Base-by-base conservation (phyloP, 2,329 filamentous ascomycete species). In the Allantophomopsis cytisporea region DNA sequence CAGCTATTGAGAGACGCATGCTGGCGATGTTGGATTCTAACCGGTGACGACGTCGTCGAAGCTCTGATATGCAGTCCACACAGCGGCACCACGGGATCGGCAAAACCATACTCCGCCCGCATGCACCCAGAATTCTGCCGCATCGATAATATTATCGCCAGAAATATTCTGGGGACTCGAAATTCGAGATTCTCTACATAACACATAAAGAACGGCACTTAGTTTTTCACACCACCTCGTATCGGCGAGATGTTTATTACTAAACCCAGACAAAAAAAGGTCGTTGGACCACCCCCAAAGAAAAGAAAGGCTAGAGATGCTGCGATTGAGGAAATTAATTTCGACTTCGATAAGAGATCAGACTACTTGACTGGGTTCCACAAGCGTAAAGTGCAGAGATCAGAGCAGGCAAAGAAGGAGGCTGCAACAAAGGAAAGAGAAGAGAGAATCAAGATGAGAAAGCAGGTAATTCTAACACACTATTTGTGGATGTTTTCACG, bases 291-390 rank as follows among this genome's bases (percentile, higher is more conserved):
- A 13, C 70, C 73, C 1, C 68, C 68, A 11, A 64, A 63, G n/a
- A 86, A 82, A 61, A 80, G 76, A 53, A 69, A 82, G 47, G 84
- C 82, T 58, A 59, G 60, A 45, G 55, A 68, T 12, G 64, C 67
- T 35, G 62, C 66, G 31, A 67, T 84, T 43, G 84, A 88, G 54
- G 85, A 94, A 57, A 81, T 98, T 59, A 76, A 67, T 39, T 98
- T 96, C 63, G 87, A 98, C 63, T 64, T 71, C 44, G 69, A 71
- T 44, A 83, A 83, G 35, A 80, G 91, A 47, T 66, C 82, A 47
- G 87, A 96, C 54, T 98, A 84, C 56, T 69, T 98, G 42, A 95
- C 87, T 0, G 91, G 91, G 2, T 98, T 98, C 62, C 88, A 89
- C 66, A 98, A 96, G 69, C 81, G 91, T 60, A 96, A 95, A 60